Percentiles rank a stretch among this genome's conserved stretches.
phyloP scores from a whole-genome alignment of 164 flowering plant genomes.

The Warburgia ugandensis region DNA sequence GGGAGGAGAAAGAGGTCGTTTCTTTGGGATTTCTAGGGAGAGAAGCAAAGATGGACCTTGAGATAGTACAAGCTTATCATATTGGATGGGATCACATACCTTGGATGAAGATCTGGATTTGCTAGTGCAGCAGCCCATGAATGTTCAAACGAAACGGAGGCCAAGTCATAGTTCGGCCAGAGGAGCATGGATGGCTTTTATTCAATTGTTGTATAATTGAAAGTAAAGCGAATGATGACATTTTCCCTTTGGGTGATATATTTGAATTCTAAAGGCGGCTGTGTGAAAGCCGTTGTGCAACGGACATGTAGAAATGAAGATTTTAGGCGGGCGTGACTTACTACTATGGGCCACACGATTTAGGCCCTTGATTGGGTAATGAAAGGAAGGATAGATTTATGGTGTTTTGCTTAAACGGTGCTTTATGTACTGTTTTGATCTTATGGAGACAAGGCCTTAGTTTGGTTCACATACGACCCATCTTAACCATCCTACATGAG shows the following conservation, averaged over 20 bases:
- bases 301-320: constrained; percentile 45
- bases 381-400: too few species aligned
- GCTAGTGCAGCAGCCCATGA: constrained; percentile 1
- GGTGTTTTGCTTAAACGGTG: too few species aligned
- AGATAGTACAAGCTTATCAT: not conserved
- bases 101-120: not conserved
- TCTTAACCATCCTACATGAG: too few species aligned
- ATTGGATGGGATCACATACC: not conserved
- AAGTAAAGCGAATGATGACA: not conserved
- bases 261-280: constrained; percentile 1
- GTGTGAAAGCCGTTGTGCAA: constrained; percentile 24
- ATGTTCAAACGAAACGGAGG: not conserved
- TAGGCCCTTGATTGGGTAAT: too few species aligned
- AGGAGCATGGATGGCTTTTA: not conserved
- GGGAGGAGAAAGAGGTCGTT: not conserved
- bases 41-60: not conserved
- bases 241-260: not conserved
- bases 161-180: not conserved
- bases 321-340: too few species aligned
- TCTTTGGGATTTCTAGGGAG: not conserved
- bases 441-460: too few species aligned
- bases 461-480: too few species aligned
- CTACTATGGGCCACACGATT: too few species aligned
- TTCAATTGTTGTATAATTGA: not conserved
- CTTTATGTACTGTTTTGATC: too few species aligned